phyloP scores from a whole-genome alignment of 1,284 basidiomycete species.

The Ustilago sp. region DNA sequence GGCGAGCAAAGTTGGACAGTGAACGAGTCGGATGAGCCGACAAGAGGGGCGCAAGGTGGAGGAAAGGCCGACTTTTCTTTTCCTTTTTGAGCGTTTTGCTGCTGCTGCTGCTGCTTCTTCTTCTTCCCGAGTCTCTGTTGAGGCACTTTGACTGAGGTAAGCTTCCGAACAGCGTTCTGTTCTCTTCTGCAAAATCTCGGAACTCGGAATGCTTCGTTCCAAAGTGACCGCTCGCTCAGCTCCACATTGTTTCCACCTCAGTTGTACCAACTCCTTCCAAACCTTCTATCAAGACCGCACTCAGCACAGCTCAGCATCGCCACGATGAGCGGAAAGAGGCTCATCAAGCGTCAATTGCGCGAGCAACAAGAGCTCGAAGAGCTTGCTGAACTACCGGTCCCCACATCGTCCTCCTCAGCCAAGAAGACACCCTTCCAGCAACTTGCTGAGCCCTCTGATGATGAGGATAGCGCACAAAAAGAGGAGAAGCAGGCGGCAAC shows the following conservation, averaged over 20 bases:
- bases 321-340: slow-evolving; percentile 56
- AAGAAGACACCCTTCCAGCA: slow-evolving; percentile 25
- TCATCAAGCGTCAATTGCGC: slow-evolving; percentile 64
- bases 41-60: slow-evolving; percentile 4
- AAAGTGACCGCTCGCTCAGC: neutral
- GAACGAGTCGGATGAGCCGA: neutral
- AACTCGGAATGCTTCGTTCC: slow-evolving; percentile 16
- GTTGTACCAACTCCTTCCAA: neutral
- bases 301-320: neutral
- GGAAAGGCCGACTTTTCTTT: neutral
- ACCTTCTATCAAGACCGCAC: neutral
- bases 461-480: slow-evolving; percentile 20
- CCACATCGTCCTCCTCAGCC: slow-evolving; percentile 15
- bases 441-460: slow-evolving; percentile 20
- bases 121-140: slow-evolving; percentile 11
- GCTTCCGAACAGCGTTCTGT: neutral
- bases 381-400: slow-evolving; percentile 37
- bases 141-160: slow-evolving; percentile 25
- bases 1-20: neutral
- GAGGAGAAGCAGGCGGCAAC: slow-evolving; percentile 1
- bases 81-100: slow-evolving; percentile 5
- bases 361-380: slow-evolving; percentile 64
- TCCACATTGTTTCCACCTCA: neutral
- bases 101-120: slow-evolving; percentile 7
- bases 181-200: slow-evolving; percentile 22